These are phyloP conservation scores for Ochetophila trinervis DNA, from an alignment of 306 rosid species.

Conservation along the genomic window DNA sequence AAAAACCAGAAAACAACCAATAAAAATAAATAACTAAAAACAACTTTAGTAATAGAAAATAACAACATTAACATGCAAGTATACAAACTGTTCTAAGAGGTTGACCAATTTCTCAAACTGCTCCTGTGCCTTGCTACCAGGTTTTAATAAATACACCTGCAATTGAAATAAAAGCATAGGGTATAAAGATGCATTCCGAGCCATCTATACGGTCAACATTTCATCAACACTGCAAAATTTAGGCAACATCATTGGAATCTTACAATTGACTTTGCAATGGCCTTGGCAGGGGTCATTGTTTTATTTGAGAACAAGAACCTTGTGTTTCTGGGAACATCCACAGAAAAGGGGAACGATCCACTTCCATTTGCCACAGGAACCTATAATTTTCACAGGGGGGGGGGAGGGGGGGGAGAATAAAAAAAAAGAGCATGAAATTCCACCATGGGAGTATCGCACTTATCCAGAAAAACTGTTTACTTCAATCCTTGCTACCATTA, in stretches of 20 bases:
- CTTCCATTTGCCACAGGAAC: conserved; percentile 99
- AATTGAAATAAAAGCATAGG: conserved; percentile 31
- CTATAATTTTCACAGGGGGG: conserved; percentile 37
- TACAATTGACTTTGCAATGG: conserved; percentile 88
- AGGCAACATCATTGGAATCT: conserved; percentile 36
- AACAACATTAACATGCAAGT: conserved; percentile 35
- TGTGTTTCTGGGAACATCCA: conserved; percentile 93
- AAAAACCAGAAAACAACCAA: conserved; percentile 13
- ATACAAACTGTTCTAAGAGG: conserved; percentile 96
- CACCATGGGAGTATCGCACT: conserved; percentile 19
- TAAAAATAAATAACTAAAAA: conserved; percentile 22
- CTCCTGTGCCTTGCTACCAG: conserved; percentile 62
- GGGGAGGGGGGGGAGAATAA: too few species aligned
- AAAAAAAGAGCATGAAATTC: background rate
- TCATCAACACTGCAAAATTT: conserved; percentile 18
- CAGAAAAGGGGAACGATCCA: conserved; percentile 87
- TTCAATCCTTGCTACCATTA: conserved; percentile 4
- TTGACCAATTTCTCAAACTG: conserved; percentile 93
- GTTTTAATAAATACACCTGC: conserved; percentile 86
- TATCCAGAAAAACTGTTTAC: conserved; percentile 1
- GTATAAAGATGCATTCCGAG: conserved; percentile 23
- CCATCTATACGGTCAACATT: conserved; percentile 8
- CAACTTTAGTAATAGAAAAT: conserved; percentile 10
- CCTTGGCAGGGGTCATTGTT: conserved; percentile 82
- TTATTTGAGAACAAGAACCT: conserved; percentile 92